Evolutionary conservation across 768 basidiomycete species (phyloP).

Genomic region (Sporobolomyces phaffii): DNA sequence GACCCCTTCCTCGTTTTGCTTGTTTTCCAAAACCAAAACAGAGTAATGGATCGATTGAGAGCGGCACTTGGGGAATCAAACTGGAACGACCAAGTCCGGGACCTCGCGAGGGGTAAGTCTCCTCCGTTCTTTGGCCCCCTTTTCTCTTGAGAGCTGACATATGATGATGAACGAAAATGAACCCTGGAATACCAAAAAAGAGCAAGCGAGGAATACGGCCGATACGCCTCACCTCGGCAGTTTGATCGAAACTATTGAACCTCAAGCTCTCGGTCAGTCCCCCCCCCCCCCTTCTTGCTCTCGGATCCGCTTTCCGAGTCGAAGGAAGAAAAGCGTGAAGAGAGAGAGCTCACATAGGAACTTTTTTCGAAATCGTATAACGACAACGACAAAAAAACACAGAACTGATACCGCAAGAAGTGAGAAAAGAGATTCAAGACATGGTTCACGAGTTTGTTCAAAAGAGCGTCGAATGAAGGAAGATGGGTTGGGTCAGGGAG

Average conservation of each 20-base stretch:
- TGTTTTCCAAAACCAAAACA: background rate
- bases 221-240: conserved; percentile 91
- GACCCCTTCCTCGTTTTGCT: background rate
- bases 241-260: conserved; percentile 76
- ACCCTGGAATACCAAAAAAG: too few species aligned
- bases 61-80: conserved; percentile 85
- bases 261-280: conserved; percentile 53
- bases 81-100: conserved; percentile 75
- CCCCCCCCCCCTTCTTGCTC: background rate
- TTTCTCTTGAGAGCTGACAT: background rate
- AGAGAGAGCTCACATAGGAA: too few species aligned
- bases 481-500: too few species aligned
- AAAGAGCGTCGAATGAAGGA: conserved; percentile 28
- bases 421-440: conserved; percentile 26
- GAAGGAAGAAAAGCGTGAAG: too few species aligned
- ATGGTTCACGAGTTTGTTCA: conserved; percentile 34
- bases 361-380: too few species aligned
- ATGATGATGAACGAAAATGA: conserved; percentile 41
- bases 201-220: conserved; percentile 67
- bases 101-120: conserved; percentile 47
- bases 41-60: conserved; percentile 63
- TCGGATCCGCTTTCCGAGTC: too few species aligned
- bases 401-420: conserved; percentile 26
- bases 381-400: background rate
- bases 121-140: background rate